phyloP scores from a whole-genome alignment of 73 alveolate species.

The Blepharisma stoltei region DNA sequence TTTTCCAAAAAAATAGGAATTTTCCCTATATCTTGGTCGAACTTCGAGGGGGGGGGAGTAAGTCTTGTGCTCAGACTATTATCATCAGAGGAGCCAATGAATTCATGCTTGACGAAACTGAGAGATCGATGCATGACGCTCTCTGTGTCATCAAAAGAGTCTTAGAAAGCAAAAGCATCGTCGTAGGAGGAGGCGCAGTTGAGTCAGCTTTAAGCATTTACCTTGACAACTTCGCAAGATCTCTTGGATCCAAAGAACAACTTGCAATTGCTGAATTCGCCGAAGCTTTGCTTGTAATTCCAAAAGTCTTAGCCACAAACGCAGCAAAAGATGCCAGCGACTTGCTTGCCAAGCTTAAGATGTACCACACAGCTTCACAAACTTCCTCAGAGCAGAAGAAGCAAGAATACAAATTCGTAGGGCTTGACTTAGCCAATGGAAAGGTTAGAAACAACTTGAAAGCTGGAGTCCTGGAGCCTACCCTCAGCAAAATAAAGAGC shows the following conservation, averaged over 20 bases:
- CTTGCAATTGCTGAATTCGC: constrained; percentile 98
- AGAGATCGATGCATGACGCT: constrained; percentile 88
- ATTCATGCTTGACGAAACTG: constrained; percentile 96
- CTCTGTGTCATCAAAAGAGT: constrained; percentile 97
- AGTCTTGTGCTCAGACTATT: background rate
- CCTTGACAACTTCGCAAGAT: constrained; percentile 81
- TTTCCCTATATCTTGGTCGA: too few relatives aligned
- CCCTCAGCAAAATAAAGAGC: constrained; percentile 85
- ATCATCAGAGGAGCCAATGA: constrained; percentile 95
- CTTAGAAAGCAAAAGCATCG: constrained; percentile 83
- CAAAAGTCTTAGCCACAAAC: constrained; percentile 95
- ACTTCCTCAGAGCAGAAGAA: background rate
- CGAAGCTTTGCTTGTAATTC: constrained; percentile 88
- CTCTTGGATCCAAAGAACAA: constrained; percentile 89
- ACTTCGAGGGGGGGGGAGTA: too few relatives aligned
- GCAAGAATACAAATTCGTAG: constrained; percentile 32
- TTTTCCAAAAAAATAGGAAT: too few relatives aligned
- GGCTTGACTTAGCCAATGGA: constrained; percentile 90
- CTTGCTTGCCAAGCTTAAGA: constrained; percentile 5
- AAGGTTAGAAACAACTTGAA: constrained; percentile 90
- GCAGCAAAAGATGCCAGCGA: constrained; percentile 76
- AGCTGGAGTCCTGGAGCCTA: constrained; percentile 98
- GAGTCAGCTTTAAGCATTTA: constrained; percentile 93
- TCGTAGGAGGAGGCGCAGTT: constrained; percentile 99
- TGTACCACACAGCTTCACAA: background rate